Evolutionary conservation across 768 basidiomycete genomes (phyloP).

Genomic region (Roridomyces roridus): DNA sequence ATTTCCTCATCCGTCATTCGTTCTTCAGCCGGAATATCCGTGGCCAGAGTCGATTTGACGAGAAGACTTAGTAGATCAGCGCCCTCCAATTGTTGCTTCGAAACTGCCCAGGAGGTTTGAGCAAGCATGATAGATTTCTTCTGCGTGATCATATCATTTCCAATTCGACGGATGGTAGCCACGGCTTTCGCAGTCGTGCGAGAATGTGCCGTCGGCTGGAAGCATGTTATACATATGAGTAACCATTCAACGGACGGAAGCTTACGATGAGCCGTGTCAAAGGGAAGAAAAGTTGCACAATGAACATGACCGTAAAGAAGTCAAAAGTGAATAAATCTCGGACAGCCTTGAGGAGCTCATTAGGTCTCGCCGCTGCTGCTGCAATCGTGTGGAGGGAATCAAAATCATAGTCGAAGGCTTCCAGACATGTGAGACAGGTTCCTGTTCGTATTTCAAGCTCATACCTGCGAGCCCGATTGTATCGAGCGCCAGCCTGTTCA

Average conservation of each 20-base stretch:
- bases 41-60: neutral
- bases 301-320: neutral
- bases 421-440: neutral
- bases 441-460: too few relatives aligned
- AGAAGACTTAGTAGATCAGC: neutral
- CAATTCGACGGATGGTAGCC: neutral
- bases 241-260: neutral
- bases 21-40: neutral
- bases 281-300: neutral
- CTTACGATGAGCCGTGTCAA: neutral
- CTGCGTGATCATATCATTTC: neutral
- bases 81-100: neutral
- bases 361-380: neutral
- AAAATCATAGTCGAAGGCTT: slow-evolving; percentile 7
- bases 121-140: neutral
- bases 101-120: neutral
- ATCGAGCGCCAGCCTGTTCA: slow-evolving; percentile 1
- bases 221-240: neutral
- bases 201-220: neutral
- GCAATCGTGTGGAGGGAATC: neutral
- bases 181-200: neutral
- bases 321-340: neutral
- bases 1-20: slow-evolving; percentile 1
- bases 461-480: slow-evolving; percentile 1
- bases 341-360: neutral